A percentile compares a stretch with the other conserved stretches of the same genome.
Conservation (phyloP, 2,329 filamentous ascomycete species). For the Hypoxylon sp. region DNA sequence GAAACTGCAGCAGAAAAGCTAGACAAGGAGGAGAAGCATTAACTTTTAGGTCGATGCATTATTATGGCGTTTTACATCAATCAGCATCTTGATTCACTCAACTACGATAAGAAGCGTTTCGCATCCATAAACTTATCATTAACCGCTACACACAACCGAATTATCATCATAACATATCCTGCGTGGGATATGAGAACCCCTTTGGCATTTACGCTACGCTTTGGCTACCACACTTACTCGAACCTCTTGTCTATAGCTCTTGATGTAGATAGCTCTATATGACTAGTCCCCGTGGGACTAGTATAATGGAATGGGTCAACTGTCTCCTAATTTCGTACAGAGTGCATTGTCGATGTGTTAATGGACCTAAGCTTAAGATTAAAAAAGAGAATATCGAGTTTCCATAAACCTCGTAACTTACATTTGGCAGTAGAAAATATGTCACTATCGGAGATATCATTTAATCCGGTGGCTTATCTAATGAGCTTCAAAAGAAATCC, state of each 20-base stretch:
- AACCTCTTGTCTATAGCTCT: neutral
- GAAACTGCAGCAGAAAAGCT: slow-evolving; percentile 69
- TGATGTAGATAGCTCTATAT: neutral
- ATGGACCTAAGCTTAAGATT: neutral
- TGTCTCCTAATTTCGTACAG: neutral
- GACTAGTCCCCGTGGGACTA: neutral
- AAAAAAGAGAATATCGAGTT: neutral
- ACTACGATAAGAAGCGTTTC: neutral
- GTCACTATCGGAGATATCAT: too few species aligned
- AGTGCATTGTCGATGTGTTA: neutral
- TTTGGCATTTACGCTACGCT: neutral
- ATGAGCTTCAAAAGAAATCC: slow-evolving; percentile 11
- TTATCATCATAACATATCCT: neutral
- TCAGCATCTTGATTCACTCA: neutral
- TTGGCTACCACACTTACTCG: neutral
- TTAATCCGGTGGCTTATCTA: slow-evolving; percentile 1
- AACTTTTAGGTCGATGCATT: neutral
- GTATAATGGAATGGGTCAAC: neutral
- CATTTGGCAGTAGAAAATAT: neutral
- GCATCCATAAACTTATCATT: too few species aligned
- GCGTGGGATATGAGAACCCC: neutral
- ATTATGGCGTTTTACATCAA: neutral
- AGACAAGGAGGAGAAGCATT: slow-evolving; percentile 46
- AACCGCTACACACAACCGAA: too few species aligned
- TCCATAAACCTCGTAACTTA: neutral